A percentile compares a stretch with the other conserved stretches of the same genome.
Evolutionary conservation across 352 stramenopile species (phyloP).

Genomic region (Phytophthora kernoviae): DNA sequence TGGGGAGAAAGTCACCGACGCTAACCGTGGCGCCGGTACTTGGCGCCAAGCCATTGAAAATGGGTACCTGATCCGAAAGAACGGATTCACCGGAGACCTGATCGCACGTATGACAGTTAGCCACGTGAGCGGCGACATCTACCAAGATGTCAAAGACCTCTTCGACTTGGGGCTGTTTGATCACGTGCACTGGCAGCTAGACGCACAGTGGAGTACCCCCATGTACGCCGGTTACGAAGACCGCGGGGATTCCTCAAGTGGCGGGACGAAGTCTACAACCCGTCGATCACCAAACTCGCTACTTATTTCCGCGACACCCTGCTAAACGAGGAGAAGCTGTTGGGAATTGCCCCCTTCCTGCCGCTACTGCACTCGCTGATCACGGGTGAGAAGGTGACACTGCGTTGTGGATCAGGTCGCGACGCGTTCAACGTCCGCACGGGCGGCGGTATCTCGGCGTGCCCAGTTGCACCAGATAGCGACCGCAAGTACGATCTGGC

Average conservation of each 20-base stretch:
- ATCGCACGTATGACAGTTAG: constrained; percentile 47
- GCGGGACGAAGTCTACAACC: constrained; percentile 43
- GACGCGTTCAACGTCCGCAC: constrained; percentile 44
- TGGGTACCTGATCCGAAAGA: constrained; percentile 37
- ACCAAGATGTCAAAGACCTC: constrained; percentile 43
- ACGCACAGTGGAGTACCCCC: constrained; percentile 42
- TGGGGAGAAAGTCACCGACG: constrained; percentile 35
- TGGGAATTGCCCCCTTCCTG: constrained; percentile 40
- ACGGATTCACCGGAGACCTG: constrained; percentile 37
- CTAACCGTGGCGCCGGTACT: constrained; percentile 32
- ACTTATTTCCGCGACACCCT: constrained; percentile 33
- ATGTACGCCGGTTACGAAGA: constrained; percentile 36
- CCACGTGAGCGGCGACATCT: constrained; percentile 37
- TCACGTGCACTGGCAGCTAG: constrained; percentile 47
- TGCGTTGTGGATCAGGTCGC: constrained; percentile 40
- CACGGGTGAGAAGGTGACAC: constrained; percentile 25
- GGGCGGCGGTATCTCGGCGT: constrained; percentile 37
- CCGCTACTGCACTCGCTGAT: constrained; percentile 34
- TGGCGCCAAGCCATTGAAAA: constrained; percentile 47
- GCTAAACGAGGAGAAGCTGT: constrained; percentile 28
- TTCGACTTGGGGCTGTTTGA: constrained; percentile 34
- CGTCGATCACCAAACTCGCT: constrained; percentile 35
- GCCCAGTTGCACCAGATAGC: constrained; percentile 36
- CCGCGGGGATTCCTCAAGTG: constrained; percentile 35
- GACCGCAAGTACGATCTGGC: constrained; percentile 34